phyloP scores from a whole-genome alignment of 805 yeast genomes.

The Candida taoyuanica region DNA sequence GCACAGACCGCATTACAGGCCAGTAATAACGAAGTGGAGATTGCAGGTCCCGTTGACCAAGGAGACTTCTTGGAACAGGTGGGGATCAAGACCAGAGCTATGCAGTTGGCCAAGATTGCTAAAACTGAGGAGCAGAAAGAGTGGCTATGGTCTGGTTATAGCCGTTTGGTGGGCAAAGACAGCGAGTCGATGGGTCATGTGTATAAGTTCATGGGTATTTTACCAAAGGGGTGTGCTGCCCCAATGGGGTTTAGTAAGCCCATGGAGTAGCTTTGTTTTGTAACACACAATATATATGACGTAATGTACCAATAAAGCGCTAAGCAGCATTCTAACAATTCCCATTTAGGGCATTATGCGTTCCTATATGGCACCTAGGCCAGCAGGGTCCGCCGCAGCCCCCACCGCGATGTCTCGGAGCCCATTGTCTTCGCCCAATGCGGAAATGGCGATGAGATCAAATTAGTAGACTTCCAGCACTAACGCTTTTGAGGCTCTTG shows the following conservation, averaged over 20 bases:
- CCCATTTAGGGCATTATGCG: too few relatives aligned
- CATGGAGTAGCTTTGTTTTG: too few relatives aligned
- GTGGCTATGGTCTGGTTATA: slow-evolving; percentile 51
- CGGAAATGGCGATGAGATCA: slow-evolving; percentile 5
- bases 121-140: slow-evolving; percentile 40
- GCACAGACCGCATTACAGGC: slow-evolving; percentile 26
- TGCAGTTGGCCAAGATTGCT: slow-evolving; percentile 46
- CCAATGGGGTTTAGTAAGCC: slow-evolving; percentile 8
- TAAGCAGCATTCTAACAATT: too few relatives aligned
- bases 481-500: neutral
- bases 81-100: slow-evolving; percentile 71
- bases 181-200: slow-evolving; percentile 68
- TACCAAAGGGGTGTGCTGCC: slow-evolving; percentile 36
- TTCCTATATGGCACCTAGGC: too few relatives aligned
- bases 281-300: too few relatives aligned
- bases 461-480: neutral
- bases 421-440: slow-evolving; percentile 9
- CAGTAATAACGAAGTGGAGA: slow-evolving; percentile 23
- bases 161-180: slow-evolving; percentile 57
- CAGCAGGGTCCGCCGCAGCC: slow-evolving; percentile 1
- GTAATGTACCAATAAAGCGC: too few relatives aligned
- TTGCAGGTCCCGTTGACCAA: slow-evolving; percentile 63
- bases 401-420: neutral
- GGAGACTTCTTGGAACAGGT: slow-evolving; percentile 74
- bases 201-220: slow-evolving; percentile 65